phyloP scores from a whole-genome alignment of 495 filamentous ascomycete genomes.

The Penicillium flavigenum region DNA sequence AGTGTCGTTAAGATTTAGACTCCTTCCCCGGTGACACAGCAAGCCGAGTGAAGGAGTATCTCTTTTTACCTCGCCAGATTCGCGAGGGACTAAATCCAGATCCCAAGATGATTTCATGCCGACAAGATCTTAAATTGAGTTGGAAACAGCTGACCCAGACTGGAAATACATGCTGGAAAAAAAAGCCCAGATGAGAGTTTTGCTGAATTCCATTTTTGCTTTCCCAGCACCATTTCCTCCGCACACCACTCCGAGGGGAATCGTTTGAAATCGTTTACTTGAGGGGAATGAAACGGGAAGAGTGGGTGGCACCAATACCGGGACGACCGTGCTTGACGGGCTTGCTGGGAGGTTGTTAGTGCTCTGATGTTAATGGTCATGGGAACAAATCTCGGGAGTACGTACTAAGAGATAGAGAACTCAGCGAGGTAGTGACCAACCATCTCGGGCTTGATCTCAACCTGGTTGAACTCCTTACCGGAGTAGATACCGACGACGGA shows the following conservation, averaged over 20 bases:
- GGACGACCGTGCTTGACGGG: slow-evolving; percentile 99
- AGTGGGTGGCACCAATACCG: slow-evolving; percentile 99
- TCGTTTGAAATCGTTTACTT: slow-evolving; percentile 69
- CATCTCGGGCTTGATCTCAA: slow-evolving; percentile 99
- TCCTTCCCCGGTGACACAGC: slow-evolving; percentile 18
- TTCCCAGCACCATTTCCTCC: slow-evolving; percentile 43
- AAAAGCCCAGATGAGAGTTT: slow-evolving; percentile 35
- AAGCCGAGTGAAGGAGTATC: slow-evolving; percentile 19
- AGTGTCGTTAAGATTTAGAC: slow-evolving; percentile 31
- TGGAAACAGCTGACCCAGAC: slow-evolving; percentile 49
- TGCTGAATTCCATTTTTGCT: slow-evolving; percentile 43
- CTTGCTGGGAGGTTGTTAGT: slow-evolving; percentile 65
- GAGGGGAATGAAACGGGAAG: slow-evolving; percentile 99
- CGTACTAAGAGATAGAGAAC: slow-evolving; percentile 99
- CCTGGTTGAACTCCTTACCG: slow-evolving; percentile 99
- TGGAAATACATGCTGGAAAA: slow-evolving; percentile 49
- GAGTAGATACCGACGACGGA: slow-evolving; percentile 98
- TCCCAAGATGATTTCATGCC: slow-evolving; percentile 37
- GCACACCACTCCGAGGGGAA: slow-evolving; percentile 46
- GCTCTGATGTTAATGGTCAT: slow-evolving; percentile 7
- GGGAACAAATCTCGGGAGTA: slow-evolving; percentile 39
- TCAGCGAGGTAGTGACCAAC: slow-evolving; percentile 98
- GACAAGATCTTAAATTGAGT: slow-evolving; percentile 52
- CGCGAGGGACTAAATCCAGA: slow-evolving; percentile 20
- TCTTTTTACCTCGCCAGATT: slow-evolving; percentile 25